phyloP scores from a whole-genome alignment of 2,329 filamentous ascomycete species.

The Penicillium sp. region DNA sequence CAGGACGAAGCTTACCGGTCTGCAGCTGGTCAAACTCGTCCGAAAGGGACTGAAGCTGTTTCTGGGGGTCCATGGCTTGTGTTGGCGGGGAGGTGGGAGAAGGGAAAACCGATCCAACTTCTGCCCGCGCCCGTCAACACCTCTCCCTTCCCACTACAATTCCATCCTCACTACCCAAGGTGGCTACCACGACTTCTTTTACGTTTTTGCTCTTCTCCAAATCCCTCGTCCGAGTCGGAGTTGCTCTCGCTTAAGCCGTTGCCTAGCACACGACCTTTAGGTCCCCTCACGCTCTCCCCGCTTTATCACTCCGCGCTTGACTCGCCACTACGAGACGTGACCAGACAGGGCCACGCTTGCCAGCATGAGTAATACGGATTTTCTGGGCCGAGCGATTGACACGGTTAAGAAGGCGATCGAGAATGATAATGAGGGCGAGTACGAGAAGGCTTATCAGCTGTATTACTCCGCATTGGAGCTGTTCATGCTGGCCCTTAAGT shows the following conservation, averaged over 20 bases:
- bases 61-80: conserved; percentile 59
- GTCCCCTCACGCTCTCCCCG: conserved; percentile 15
- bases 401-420: conserved; percentile 98
- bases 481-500: conserved; percentile 98
- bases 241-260: conserved; percentile 4
- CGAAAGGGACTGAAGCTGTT: conserved; percentile 74
- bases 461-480: conserved; percentile 96
- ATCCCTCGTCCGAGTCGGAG: not conserved
- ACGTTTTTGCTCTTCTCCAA: not conserved
- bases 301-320: conserved; percentile 23
- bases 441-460: conserved; percentile 92
- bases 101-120: conserved; percentile 26
- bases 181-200: conserved; percentile 1
- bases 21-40: conserved; percentile 88
- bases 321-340: conserved; percentile 15
- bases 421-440: conserved; percentile 90
- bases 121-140: conserved; percentile 27
- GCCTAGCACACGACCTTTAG: conserved; percentile 14
- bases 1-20: conserved; percentile 57
- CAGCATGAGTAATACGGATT: conserved; percentile 92
- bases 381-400: conserved; percentile 93
- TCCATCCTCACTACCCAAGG: conserved; percentile 7
- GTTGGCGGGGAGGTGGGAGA: conserved; percentile 26
- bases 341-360: conserved; percentile 11
- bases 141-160: conserved; percentile 21